Conservation (phyloP, 2,329 filamentous ascomycete species). For the Aspergillus puulaauensis region DNA sequence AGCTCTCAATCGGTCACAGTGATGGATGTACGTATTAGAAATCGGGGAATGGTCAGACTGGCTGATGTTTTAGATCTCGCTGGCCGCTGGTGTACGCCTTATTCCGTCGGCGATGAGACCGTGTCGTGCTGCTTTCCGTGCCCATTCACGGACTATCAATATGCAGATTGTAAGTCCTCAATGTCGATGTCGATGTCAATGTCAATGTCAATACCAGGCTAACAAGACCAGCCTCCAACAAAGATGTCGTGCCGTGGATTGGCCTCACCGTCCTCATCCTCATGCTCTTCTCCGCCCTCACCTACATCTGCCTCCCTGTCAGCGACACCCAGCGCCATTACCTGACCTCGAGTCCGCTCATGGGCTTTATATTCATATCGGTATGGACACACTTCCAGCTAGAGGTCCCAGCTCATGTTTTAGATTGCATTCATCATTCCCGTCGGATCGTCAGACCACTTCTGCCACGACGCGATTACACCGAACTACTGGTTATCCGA, state of each 20-base stretch:
- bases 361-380: constrained; percentile 11
- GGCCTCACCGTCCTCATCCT: constrained; percentile 5
- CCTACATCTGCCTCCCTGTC: constrained; percentile 1
- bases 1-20: neutral
- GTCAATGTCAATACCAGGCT: neutral
- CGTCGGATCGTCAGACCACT: neutral
- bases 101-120: neutral
- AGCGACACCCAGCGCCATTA: constrained; percentile 9
- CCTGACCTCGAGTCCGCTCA: neutral
- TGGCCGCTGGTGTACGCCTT: constrained; percentile 6
- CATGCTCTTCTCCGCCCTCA: constrained; percentile 2
- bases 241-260: constrained; percentile 8
- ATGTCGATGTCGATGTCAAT: too few relatives aligned
- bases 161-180: neutral
- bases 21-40: constrained; percentile 2
- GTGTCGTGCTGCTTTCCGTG: constrained; percentile 11
- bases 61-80: neutral
- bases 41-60: too few relatives aligned
- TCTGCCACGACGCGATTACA: constrained; percentile 7
- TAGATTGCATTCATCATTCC: constrained; percentile 10
- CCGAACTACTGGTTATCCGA: constrained; percentile 12
- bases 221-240: neutral
- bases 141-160: constrained; percentile 7
- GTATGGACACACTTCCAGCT: neutral
- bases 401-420: neutral